A percentile compares a stretch with the other conserved stretches of the same genome.
phyloP scores from a whole-genome alignment of 2,329 filamentous ascomycete species.

The Pestalotiopsis fici region DNA sequence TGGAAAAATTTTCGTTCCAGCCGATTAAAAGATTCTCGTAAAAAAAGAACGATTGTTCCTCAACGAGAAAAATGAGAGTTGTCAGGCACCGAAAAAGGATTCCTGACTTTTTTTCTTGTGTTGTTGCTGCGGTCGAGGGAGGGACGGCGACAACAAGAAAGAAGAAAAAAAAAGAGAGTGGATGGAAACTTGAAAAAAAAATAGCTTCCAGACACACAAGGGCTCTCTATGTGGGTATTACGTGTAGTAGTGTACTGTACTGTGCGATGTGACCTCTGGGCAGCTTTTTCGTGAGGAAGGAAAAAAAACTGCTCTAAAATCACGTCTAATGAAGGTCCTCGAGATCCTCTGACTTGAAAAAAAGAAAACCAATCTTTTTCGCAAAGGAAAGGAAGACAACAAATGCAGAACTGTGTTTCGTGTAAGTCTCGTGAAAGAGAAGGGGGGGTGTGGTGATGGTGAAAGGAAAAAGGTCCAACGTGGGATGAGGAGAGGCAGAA shows the following conservation, averaged over 20 bases:
- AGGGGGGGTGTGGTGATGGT: constrained; percentile 22
- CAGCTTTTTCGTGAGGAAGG: neutral
- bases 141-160: constrained; percentile 5
- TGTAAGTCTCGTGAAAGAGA: constrained; percentile 28
- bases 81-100: constrained; percentile 19
- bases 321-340: constrained; percentile 28
- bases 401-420: constrained; percentile 32
- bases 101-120: constrained; percentile 1
- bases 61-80: constrained; percentile 23
- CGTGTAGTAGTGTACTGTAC: neutral
- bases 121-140: neutral
- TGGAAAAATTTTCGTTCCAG: constrained; percentile 14
- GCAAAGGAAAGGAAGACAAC: constrained; percentile 43
- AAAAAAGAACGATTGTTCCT: constrained; percentile 28
- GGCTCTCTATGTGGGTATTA: constrained; percentile 7
- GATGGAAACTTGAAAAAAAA: constrained; percentile 2
- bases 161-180: constrained; percentile 15
- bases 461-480: constrained; percentile 26
- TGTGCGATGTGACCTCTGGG: constrained; percentile 5
- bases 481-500: constrained; percentile 21
- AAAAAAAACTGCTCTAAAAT: constrained; percentile 10
- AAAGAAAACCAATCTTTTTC: constrained; percentile 41
- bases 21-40: constrained; percentile 24
- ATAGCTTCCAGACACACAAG: neutral
- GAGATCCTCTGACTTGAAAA: constrained; percentile 37